phyloP scores from a whole-genome alignment of 148 eudicot genomes.

The Nepenthes mirabilis region DNA sequence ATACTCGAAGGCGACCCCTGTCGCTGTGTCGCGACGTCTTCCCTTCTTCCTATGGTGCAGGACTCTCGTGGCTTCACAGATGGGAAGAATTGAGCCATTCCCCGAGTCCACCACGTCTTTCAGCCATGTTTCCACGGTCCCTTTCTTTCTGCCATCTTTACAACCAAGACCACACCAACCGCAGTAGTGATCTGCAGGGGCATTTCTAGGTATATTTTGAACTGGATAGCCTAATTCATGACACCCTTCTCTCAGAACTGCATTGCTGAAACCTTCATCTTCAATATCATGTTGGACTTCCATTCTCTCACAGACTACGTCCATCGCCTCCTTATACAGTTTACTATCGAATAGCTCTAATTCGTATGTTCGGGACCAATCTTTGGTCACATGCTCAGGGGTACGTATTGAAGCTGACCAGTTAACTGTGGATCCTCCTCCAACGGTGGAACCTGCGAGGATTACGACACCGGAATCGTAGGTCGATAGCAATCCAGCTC shows the following conservation, averaged over 20 bases:
- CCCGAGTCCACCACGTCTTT: conserved; percentile 51
- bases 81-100: conserved; percentile 40
- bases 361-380: conserved; percentile 34
- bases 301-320: conserved; percentile 54
- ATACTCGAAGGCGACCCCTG: conserved; percentile 38
- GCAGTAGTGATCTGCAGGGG: conserved; percentile 50
- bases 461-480: conserved; percentile 25
- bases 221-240: conserved; percentile 49
- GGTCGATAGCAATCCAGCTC: conserved; percentile 41
- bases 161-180: conserved; percentile 90
- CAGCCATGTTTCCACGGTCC: conserved; percentile 67
- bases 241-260: conserved; percentile 55
- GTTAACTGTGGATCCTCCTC: conserved; percentile 65
- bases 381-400: conserved; percentile 39
- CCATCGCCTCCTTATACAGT: conserved; percentile 38
- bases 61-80: conserved; percentile 34
- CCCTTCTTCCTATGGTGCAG: conserved; percentile 17
- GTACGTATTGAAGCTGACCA: conserved; percentile 71
- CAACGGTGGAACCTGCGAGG: conserved; percentile 68
- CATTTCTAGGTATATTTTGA: conserved; percentile 34
- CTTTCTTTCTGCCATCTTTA: conserved; percentile 58
- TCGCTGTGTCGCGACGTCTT: conserved; percentile 16
- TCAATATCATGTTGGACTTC: conserved; percentile 47
- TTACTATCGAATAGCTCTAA: conserved; percentile 40
- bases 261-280: conserved; percentile 55